Conservation (phyloP, 257 asterid genomes). For the Leonotis leonurus region DNA sequence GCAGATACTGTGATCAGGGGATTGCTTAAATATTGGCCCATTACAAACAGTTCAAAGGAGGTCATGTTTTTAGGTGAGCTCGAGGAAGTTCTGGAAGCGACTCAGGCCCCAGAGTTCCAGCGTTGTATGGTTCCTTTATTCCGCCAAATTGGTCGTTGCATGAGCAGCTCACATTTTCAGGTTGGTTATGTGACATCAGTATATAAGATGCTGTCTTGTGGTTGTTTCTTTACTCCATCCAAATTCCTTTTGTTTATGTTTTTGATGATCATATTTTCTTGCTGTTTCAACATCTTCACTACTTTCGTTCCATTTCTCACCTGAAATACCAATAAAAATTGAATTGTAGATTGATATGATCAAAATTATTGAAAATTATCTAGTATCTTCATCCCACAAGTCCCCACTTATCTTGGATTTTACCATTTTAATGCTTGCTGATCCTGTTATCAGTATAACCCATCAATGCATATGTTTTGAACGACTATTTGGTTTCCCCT, state of each 20-base stretch:
- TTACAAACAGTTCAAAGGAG: slow-evolving; percentile 78
- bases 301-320: not conserved
- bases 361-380: not conserved
- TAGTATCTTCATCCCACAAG: no score
- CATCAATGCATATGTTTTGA: not conserved
- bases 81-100: slow-evolving; percentile 81
- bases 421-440: no score
- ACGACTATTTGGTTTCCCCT: not conserved
- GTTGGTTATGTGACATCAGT: slow-evolving; percentile 22
- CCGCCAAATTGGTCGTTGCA: slow-evolving; percentile 50
- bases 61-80: slow-evolving; percentile 79
- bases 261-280: not conserved
- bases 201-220: not conserved
- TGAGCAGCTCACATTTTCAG: slow-evolving; percentile 84
- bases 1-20: slow-evolving; percentile 82
- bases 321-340: not conserved
- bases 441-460: not conserved
- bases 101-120: slow-evolving; percentile 72
- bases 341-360: not conserved
- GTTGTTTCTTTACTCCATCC: slow-evolving; percentile 11
- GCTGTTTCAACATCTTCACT: not conserved
- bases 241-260: not conserved
- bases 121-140: slow-evolving; percentile 82
- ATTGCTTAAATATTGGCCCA: slow-evolving; percentile 68
- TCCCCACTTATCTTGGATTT: no score